Evolutionary conservation across 345 rosid genomes (phyloP), one percentile per base, ranked within the genome.

Genomic region (Syzygium grande): DNA sequence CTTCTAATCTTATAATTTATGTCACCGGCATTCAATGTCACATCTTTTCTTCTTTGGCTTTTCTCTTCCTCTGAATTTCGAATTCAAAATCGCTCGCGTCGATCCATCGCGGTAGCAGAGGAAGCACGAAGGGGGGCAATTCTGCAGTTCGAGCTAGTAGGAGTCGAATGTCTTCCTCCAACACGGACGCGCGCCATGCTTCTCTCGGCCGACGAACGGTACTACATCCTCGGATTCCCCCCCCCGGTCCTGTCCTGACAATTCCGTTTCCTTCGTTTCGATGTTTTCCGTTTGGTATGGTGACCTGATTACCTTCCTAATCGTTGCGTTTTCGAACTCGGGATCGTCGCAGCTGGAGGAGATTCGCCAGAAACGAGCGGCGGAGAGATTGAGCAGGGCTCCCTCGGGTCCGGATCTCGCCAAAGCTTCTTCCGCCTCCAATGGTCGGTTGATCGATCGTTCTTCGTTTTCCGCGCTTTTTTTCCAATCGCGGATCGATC

Each of bases 171-270:
- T 61, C 58, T 34, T 80, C 87, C 55, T 29, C 55, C 87, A 4
- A 86, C 85, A 96, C 95, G 99, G 95, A 94, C 43, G 80, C 94
- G 86, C 98, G 88, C 80, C 99, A 96, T 85, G 98, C 99, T 84
- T 92, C 99, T 51, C 94, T 96, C 14, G 99, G 98, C 84, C 99
- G 99, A 86, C 94, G 99, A 90, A 96, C 99, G 91, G 99, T 98
- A 91, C 85, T 85, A 30, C 77, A 86, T 59, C 11, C 59, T 85
- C 51, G 30, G 19, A n/a, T 86, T 88, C 12, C 65, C 52, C 34
- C 29, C 51, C n/a, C 49, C 65, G 15, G 7, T 1, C 46, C 46
- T 43, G 46, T 61, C 65, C 85, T 38, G 2, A 34, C 10, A 15
- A 55, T 53, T 73, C 84, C 58, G 30, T 51, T 43, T 61, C 83